Evolutionary conservation across 192 early-diverging fungal genomes (phyloP), one percentile per base, ranked within the genome.

Genomic region (Coemansia sp.): DNA sequence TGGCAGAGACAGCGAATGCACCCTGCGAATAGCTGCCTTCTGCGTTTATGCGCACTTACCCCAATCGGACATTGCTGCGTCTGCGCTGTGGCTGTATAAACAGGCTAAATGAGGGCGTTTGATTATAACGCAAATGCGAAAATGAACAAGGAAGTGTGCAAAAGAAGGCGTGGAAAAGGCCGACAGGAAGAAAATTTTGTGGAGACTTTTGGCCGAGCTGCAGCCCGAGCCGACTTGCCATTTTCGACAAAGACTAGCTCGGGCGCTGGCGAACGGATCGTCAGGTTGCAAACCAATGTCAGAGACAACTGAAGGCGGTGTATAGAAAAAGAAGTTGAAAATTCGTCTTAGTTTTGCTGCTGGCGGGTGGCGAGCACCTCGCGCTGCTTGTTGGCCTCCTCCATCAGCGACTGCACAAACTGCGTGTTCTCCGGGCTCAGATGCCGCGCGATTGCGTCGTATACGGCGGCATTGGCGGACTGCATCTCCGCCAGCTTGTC

Each of bases 401-500:
- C 62, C 47, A 76, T 56, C 28, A 76, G 59, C 20, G 67, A 61
- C 47, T 62, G 67, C 35, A 71, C 52, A 42, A 72, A 55, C 60
- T 67, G 68, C 17, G 51, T 54, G 48, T 50, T 78, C 23, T 70
- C 75, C 9, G 64, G 29, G 36, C 45, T 78, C 41, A 78, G 54
- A 25, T 59, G 59, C 52, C 60, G 60, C 15, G 62, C 41, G 12
- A 70, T 56, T 0, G 62, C 55, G 23, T 60, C 41, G 50, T 78
- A 78, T 2, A 60, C 58, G 6, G 63, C 60, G 1, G 55, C 8
- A 54, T 78, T 70, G 31, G 44, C 12, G 39, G n/a, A 49, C 57
- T 78, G 65, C 41, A 71, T 59, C 57, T 67, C 64, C 2, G 55
- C 42, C 30, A 91, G 84, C 47, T 79, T 78, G 55, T 85, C 82